Percentiles rank a stretch among this genome's conserved stretches.
Evolutionary conservation across 2,329 filamentous ascomycete species (phyloP).

Genomic region (Xylaria sp.): DNA sequence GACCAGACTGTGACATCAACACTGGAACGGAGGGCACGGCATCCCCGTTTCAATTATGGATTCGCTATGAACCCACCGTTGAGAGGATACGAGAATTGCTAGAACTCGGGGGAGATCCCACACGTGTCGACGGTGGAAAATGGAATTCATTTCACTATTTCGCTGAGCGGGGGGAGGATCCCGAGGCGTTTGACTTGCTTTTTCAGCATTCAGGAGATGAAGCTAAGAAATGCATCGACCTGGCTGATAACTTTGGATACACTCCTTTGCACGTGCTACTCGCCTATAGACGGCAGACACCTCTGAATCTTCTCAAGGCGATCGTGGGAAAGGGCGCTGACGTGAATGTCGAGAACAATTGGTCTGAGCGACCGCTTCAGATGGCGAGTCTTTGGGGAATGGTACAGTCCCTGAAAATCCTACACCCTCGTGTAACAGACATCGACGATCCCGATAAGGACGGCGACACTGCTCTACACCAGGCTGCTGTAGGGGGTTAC

Average conservation of each 20-base stretch:
- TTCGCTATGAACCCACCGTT: neutral
- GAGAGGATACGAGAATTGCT: neutral
- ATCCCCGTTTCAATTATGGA: neutral
- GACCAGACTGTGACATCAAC: neutral
- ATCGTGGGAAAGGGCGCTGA: neutral
- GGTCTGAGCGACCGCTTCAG: neutral
- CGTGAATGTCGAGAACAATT: neutral
- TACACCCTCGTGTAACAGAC: neutral
- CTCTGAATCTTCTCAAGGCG: neutral
- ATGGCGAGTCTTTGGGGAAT: neutral
- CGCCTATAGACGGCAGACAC: neutral
- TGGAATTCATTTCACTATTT: neutral
- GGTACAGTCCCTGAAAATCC: neutral
- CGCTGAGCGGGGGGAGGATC: neutral
- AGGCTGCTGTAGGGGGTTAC: neutral
- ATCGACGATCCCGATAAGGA: neutral
- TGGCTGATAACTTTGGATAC: neutral
- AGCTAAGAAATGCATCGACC: neutral
- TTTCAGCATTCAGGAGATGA: neutral
- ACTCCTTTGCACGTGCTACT: neutral
- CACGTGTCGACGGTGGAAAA: neutral
- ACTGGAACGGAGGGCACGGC: neutral
- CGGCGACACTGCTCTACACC: neutral
- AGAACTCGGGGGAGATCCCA: neutral
- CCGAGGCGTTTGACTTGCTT: neutral